These are phyloP conservation scores for Cornus florida DNA, from an alignment of 148 eudicot species.

Conservation along the genomic window DNA sequence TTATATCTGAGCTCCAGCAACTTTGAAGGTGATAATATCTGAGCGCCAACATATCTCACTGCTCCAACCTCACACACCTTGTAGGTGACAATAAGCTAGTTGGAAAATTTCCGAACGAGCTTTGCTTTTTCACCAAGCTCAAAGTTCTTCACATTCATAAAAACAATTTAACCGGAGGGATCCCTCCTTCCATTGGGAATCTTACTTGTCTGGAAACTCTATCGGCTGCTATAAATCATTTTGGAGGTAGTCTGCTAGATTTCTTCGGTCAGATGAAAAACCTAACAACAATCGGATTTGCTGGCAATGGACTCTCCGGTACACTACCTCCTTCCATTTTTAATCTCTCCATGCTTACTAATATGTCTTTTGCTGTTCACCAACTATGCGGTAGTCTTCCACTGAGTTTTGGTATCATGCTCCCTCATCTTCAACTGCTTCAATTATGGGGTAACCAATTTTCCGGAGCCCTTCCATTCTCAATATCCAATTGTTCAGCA, in stretches of 20 bases:
- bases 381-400: constrained; percentile 9
- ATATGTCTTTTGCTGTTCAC: neutral
- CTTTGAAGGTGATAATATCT: too few relatives aligned
- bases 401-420: neutral
- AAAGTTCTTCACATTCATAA: neutral
- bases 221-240: too few relatives aligned
- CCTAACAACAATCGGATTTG: neutral
- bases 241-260: constrained; percentile 3
- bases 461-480: neutral
- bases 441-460: too few relatives aligned
- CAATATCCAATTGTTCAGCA: neutral
- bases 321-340: constrained; percentile 4
- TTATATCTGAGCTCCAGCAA: too few relatives aligned
- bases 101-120: constrained; percentile 7
- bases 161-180: neutral
- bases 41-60: neutral
- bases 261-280: neutral
- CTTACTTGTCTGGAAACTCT: too few relatives aligned
- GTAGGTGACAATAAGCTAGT: neutral
- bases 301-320: neutral
- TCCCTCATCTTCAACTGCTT: too few relatives aligned
- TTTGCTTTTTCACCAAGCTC: neutral
- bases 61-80: neutral
- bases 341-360: neutral
- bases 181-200: constrained; percentile 1